Base-by-base conservation (phyloP, 345 rosid genomes). In the Populus euphratica region DNA sequence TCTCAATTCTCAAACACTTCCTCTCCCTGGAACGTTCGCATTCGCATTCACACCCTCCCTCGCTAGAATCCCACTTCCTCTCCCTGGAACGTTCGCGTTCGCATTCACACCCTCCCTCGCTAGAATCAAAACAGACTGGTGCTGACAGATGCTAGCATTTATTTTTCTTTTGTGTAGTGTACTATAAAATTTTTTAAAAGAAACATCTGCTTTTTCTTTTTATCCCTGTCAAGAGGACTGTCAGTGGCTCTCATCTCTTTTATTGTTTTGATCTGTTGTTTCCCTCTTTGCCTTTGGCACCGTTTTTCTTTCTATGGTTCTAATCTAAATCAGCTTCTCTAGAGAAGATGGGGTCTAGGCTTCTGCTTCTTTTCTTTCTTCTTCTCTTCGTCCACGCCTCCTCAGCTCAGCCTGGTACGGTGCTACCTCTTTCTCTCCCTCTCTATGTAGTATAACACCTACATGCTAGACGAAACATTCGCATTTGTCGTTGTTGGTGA, bases 341-440 rank as follows among this genome's bases (percentile, higher is more conserved):
- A 83, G 62, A 73, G 69, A 78, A 81, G 80, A 93, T 90, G 98
- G 87, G 78, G 88, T 86, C 74, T 80, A 75, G 81, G 77, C 68
- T 84, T 66, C 73, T 84, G 81, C 77, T 80, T 70, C 73, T 29
- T 43, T 67, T 76, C 73, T 64, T 77, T 72, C 66, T 87, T 83
- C 81, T 77, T 77, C 86, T 87, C 77, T 77, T 86, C 72, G 86
- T 86, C 69, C 70, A 75, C 70, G 78, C 77, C 74, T 87, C 83
- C 64, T 81, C 88, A 29, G 90, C 94, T 54, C 98, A 93, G 81
- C 89, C 87, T 85, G 94, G 97, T 92, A 65, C 54, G 79, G 79
- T 76, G 20, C 21, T 5, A 7, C 21, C 29, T 13, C 65, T 35
- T 16, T n/a, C 71, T 75, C 44, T 18, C 38, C 13, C 14, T 29